phyloP scores from a whole-genome alignment of 225 moss, liverwort and hornwort genomes.

The Pseudisothecium myosuroides region DNA sequence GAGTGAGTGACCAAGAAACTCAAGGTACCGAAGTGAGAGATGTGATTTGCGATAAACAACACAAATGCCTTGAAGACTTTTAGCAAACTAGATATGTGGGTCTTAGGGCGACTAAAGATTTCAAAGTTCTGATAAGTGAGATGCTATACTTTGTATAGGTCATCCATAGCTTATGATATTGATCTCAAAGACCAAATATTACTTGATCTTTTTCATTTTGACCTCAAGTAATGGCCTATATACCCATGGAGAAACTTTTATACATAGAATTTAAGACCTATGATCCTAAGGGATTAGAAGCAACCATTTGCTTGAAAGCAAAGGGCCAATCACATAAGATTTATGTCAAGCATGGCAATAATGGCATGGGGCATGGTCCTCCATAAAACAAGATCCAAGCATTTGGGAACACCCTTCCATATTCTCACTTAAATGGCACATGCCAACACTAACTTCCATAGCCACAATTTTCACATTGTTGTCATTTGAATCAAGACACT shows the following conservation, averaged over 20 bases:
- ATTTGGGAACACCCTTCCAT: constrained; percentile 69
- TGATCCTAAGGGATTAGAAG: background rate
- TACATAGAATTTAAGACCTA: background rate
- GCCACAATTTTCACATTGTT: background rate
- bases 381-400: background rate
- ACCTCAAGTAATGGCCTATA: no score
- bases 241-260: no score
- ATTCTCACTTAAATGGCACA: constrained; percentile 72
- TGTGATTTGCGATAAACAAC: background rate
- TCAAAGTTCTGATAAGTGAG: background rate
- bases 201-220: no score
- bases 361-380: constrained; percentile 9
- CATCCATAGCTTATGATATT: background rate
- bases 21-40: background rate
- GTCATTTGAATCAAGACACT: background rate
- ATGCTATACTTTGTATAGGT: no score
- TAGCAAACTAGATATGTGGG: background rate
- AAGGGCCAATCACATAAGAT: background rate
- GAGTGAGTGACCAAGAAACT: background rate
- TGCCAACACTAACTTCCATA: background rate
- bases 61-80: background rate
- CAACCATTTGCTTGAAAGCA: background rate
- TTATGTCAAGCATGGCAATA: background rate
- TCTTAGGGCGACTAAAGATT: background rate
- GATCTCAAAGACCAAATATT: no score